Percentiles rank a stretch among this genome's conserved stretches.
Conservation (phyloP, 75 land plant species). For the Pinus tabuliformis region DNA sequence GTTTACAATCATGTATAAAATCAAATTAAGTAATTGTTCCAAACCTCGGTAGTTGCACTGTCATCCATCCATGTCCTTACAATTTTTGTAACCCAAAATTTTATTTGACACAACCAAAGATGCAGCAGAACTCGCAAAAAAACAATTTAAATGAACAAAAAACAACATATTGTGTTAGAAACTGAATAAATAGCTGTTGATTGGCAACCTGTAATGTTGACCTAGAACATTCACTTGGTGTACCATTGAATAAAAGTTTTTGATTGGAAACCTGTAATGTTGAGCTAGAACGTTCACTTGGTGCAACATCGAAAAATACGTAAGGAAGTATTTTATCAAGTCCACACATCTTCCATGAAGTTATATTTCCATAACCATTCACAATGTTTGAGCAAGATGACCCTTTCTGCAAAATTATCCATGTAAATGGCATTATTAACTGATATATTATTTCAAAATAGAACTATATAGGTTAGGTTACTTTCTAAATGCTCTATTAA, state of each 20-base stretch:
- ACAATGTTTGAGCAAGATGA: slow-evolving; percentile 73
- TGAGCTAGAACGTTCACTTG: slow-evolving; percentile 59
- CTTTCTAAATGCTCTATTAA: neutral
- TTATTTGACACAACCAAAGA: neutral
- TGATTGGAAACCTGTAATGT: slow-evolving; percentile 16
- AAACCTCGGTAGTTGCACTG: slow-evolving; percentile 68
- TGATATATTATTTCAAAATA: neutral
- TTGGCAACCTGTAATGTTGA: slow-evolving; percentile 6
- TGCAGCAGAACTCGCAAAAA: neutral
- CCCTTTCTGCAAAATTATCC: slow-evolving; percentile 73
- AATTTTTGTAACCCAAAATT: slow-evolving; percentile 72
- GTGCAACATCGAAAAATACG: slow-evolving; percentile 84
- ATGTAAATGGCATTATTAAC: slow-evolving; percentile 4
- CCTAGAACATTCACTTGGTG: no score
- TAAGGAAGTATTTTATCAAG: slow-evolving; percentile 87
- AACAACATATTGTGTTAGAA: slow-evolving; percentile 62
- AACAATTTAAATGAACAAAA: neutral
- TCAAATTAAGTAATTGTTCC: neutral
- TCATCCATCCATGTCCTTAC: slow-evolving; percentile 84
- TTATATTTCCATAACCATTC: slow-evolving; percentile 87
- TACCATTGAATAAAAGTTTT: no score
- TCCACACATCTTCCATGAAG: slow-evolving; percentile 95
- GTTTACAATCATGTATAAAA: neutral
- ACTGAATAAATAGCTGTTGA: slow-evolving; percentile 81
- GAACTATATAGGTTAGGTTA: neutral